Percentiles rank a stretch among this genome's conserved stretches.
Evolutionary conservation across 2,329 filamentous ascomycete genomes (phyloP).

Genomic region (Coniochaeta hoffmannii): DNA sequence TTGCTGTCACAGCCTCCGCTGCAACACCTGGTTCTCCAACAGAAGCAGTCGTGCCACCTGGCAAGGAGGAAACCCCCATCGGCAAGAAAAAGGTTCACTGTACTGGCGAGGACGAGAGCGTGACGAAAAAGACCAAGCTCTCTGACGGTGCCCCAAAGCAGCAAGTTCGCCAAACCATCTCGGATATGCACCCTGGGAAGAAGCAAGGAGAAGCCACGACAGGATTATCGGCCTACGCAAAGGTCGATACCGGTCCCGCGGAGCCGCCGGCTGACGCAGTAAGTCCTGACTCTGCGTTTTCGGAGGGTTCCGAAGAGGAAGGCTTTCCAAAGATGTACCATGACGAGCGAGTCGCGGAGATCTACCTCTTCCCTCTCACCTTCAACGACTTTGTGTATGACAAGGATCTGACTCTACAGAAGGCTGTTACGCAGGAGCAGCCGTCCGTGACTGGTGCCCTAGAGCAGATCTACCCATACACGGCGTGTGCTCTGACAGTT

Average conservation of each 20-base stretch:
- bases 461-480: background rate
- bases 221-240: background rate
- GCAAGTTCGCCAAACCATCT: background rate
- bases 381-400: background rate
- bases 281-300: background rate
- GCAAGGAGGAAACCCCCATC: background rate
- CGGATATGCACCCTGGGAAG: background rate
- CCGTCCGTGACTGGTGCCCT: background rate
- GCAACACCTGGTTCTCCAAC: background rate
- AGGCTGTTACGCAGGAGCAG: background rate
- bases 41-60: background rate
- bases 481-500: too few species aligned
- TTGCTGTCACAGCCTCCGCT: background rate
- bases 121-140: background rate
- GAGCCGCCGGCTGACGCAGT: background rate
- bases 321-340: background rate
- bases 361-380: background rate
- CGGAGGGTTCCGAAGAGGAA: background rate
- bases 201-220: background rate
- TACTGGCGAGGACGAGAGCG: background rate
- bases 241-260: background rate
- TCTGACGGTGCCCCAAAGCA: background rate
- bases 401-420: background rate
- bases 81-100: background rate
- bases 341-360: background rate